Conservation (phyloP, 352 stramenopile genomes). For the Phytophthora sansomeana region DNA sequence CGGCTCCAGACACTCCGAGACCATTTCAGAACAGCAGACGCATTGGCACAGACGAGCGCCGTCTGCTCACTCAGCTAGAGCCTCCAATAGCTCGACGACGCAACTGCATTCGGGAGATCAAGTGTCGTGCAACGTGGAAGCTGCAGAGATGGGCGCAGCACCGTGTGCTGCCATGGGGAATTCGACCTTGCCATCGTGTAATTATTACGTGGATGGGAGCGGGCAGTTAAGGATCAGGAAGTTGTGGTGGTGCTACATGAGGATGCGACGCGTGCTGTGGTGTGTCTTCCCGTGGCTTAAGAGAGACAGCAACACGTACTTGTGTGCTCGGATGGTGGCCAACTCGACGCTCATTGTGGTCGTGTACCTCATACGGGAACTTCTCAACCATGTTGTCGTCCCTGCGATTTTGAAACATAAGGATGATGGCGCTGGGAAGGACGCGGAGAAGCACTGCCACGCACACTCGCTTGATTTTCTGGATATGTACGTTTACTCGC, state of each 20-base stretch:
- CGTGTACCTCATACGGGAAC: slow-evolving; percentile 58
- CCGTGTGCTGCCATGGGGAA: slow-evolving; percentile 5
- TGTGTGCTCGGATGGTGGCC: slow-evolving; percentile 75
- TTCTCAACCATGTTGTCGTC: slow-evolving; percentile 60
- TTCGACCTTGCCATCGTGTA: slow-evolving; percentile 44
- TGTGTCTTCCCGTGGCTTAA: slow-evolving; percentile 69
- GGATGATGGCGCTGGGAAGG: slow-evolving; percentile 26
- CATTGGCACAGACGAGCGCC: slow-evolving; percentile 17
- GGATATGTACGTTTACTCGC: slow-evolving; percentile 70
- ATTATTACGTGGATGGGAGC: slow-evolving; percentile 70
- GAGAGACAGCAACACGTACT: slow-evolving; percentile 81
- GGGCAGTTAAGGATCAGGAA: slow-evolving; percentile 59
- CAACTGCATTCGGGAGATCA: slow-evolving; percentile 3
- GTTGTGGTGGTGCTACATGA: slow-evolving; percentile 68
- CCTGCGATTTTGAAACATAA: slow-evolving; percentile 44
- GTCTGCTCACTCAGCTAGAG: slow-evolving; percentile 24
- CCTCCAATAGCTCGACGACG: slow-evolving; percentile 16
- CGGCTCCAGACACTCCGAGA: slow-evolving; percentile 31
- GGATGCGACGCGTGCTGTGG: slow-evolving; percentile 50
- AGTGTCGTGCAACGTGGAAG: slow-evolving; percentile 14
- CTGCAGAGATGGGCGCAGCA: slow-evolving; percentile 2
- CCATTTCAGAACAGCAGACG: neutral
- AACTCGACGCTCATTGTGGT: slow-evolving; percentile 77
- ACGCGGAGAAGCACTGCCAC: slow-evolving; percentile 43
- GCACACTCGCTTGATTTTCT: slow-evolving; percentile 69